These are phyloP conservation scores for Ehretia macrophylla DNA, from an alignment of 257 asterid species.

Conservation along the genomic window DNA sequence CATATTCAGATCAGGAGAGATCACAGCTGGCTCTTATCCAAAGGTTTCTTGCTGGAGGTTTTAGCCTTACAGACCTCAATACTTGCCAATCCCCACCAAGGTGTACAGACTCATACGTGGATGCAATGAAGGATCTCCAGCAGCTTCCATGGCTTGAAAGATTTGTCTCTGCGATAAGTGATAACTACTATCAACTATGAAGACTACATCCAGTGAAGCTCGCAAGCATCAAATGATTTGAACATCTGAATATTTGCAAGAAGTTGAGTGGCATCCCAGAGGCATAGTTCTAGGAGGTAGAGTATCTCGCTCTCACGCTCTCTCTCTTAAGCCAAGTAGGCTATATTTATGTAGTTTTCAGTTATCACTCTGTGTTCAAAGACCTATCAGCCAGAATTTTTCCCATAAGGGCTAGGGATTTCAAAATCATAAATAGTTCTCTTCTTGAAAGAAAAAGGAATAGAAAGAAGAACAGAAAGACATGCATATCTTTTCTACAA, in stretches of 20 bases:
- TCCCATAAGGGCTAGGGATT: not conserved
- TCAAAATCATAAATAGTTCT: slow-evolving; percentile 3
- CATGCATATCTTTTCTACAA: no score
- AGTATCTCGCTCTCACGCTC: slow-evolving; percentile 31
- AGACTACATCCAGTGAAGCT: slow-evolving; percentile 33
- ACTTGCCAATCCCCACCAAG: slow-evolving; percentile 59
- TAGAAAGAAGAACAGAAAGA: no score
- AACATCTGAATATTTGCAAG: slow-evolving; percentile 1
- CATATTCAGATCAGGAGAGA: slow-evolving; percentile 88
- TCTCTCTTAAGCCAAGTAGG: slow-evolving; percentile 7
- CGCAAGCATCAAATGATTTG: not conserved
- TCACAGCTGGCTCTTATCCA: slow-evolving; percentile 90
- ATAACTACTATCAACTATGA: slow-evolving; percentile 73
- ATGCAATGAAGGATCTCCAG: slow-evolving; percentile 87
- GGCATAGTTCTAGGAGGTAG: not conserved
- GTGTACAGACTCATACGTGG: slow-evolving; percentile 74
- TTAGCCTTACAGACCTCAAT: slow-evolving; percentile 56
- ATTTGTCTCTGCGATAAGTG: slow-evolving; percentile 82
- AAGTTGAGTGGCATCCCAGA: not conserved
- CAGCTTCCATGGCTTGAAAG: slow-evolving; percentile 99
- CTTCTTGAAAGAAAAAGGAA: not conserved
- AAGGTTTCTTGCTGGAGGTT: slow-evolving; percentile 84
- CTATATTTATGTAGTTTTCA: not conserved
- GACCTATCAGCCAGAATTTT: not conserved
- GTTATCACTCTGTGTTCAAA: slow-evolving; percentile 2